These are phyloP conservation scores for Forsythia suspensa DNA, from an alignment of 257 asterid species.

Conservation along the genomic window DNA sequence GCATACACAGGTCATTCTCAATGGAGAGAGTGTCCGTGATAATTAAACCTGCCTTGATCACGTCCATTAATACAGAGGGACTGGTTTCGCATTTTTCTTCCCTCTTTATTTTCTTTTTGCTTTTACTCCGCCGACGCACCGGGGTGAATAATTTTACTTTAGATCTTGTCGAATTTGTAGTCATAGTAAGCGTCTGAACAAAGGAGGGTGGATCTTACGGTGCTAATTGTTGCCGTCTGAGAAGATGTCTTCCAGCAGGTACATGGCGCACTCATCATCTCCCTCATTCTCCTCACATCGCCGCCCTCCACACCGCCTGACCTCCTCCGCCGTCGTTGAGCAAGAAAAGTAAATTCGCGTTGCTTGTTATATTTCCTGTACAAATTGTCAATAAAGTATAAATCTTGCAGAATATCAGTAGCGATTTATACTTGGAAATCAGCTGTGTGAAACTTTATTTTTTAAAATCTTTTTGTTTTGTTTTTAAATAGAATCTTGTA, in stretches of 20 bases:
- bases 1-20: slow-evolving; percentile 29
- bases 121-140: slow-evolving; percentile 51
- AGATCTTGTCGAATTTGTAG: too few species aligned
- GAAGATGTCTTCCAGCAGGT: slow-evolving; percentile 83
- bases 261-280: slow-evolving; percentile 85
- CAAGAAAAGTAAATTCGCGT: slow-evolving; percentile 44
- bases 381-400: neutral
- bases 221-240: slow-evolving; percentile 21
- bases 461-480: too few species aligned
- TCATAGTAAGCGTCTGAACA: too few species aligned
- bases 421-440: too few species aligned
- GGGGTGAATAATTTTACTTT: neutral
- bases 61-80: neutral
- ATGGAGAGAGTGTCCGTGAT: too few species aligned
- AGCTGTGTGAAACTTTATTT: too few species aligned
- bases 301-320: slow-evolving; percentile 43
- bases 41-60: neutral
- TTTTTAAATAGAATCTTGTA: too few species aligned
- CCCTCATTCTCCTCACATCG: slow-evolving; percentile 82
- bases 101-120: slow-evolving; percentile 8
- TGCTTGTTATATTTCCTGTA: too few species aligned
- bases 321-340: slow-evolving; percentile 49
- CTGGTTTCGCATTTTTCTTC: slow-evolving; percentile 18
- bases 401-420: neutral
- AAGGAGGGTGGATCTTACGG: slow-evolving; percentile 43